Percentiles rank a stretch among this genome's conserved stretches.
These are phyloP conservation scores for Podospora pseudocomata DNA, from an alignment of 495 filamentous ascomycete genomes.

Conservation along the genomic window DNA sequence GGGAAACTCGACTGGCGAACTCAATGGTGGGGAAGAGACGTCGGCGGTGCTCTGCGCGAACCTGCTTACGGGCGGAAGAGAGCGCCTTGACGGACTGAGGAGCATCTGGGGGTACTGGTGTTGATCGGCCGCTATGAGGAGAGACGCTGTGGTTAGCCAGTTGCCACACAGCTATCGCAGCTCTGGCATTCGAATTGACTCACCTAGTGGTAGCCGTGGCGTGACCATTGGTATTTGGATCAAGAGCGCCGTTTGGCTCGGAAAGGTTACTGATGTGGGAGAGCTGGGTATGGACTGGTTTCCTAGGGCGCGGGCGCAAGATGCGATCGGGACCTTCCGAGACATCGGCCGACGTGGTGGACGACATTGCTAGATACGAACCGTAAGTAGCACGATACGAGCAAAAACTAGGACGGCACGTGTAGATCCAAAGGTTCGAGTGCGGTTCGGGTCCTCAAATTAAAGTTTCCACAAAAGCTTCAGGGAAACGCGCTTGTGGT, in stretches of 20 bases:
- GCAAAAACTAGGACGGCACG: background rate
- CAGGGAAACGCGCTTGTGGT: background rate
- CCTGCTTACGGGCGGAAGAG: constrained; percentile 77
- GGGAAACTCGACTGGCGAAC: constrained; percentile 87
- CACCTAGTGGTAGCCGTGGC: constrained; percentile 41
- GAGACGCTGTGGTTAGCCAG: background rate
- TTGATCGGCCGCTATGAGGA: constrained; percentile 70
- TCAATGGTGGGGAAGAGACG: constrained; percentile 95
- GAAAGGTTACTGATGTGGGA: constrained; percentile 37
- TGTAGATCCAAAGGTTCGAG: background rate
- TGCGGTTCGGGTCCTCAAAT: background rate
- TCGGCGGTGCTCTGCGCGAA: constrained; percentile 73
- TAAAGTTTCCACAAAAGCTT: constrained; percentile 7
- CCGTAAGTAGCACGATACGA: background rate
- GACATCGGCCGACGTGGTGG: constrained; percentile 27
- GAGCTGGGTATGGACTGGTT: constrained; percentile 42
- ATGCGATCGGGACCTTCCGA: constrained; percentile 32
- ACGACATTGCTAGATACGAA: background rate
- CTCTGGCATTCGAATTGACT: constrained; percentile 5
- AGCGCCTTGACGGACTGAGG: constrained; percentile 84
- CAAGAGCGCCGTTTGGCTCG: constrained; percentile 34
- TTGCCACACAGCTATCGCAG: constrained; percentile 5
- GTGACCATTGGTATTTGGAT: constrained; percentile 28
- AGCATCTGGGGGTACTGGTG: constrained; percentile 84
- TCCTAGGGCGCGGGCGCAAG: constrained; percentile 42